Base-by-base conservation (phyloP, 441 rosid species). In the Biscutella laevigata region DNA sequence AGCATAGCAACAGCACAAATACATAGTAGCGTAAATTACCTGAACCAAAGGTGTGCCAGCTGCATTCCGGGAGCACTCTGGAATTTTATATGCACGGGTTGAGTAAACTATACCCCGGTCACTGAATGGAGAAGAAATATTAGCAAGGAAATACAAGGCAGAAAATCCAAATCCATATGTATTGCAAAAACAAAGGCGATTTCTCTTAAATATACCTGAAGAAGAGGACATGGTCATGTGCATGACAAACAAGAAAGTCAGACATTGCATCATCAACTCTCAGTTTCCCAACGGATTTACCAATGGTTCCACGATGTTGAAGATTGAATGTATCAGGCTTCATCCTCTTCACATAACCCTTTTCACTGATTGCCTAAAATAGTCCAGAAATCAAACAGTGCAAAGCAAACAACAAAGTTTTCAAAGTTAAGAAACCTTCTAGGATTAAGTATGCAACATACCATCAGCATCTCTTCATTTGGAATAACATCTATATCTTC, bases 271-370 rank as follows among this genome's bases (percentile, higher is more conserved):
- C 98, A 71, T 83, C 90, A 39, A 80, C 68, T 69, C 95, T 79
- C 52, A 91, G 72, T 58, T 85, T 88, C 49, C 98, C 98, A 62
- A 91, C 91, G 71, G 98, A 88, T 82, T 91, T 91, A 36, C 98
- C 98, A 57, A 88, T 72, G 41, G 98, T 91, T 45, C 98, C 96
- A 57, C 98, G 95, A 68, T 77, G 69, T 69, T 91, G 98, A 64
- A 91, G 94, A 80, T 83, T 88, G 65, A 91, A 91, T 25, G 91
- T 88, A 67, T 74, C 69, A 6, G 96, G 77, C 66, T 80, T 91
- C 94, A 91, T 88, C 69, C 95, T 82, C 76, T 91, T 91, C 54
- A 88, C 76, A 77, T 91, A 91, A 35, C 98, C 98, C 62, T 91
- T 91, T 72, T 91, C 98, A 61, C 98, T 91, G 44, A 91, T 34